Evolutionary conservation across 176 grass and related monocot genomes (phyloP).

Genomic region (Poa annua): DNA sequence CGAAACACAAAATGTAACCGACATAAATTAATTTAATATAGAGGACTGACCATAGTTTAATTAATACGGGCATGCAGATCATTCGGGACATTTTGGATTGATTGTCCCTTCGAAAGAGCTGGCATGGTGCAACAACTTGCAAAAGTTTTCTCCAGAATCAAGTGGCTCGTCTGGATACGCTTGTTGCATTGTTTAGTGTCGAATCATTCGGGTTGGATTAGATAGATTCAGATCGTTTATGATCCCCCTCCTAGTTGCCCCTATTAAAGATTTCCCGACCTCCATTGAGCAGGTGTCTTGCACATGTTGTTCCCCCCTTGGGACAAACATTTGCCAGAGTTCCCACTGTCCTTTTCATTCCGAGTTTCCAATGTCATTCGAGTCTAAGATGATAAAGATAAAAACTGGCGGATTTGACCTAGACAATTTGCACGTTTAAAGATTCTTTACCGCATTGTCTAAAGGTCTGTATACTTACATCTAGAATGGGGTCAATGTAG

Average conservation of each 20-base stretch:
- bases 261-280: constrained; percentile 18
- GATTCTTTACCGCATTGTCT: no score
- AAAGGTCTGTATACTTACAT: no score
- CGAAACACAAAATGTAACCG: no score
- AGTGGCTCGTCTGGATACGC: constrained; percentile 18
- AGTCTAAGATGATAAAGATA: background rate
- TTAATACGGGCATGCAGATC: constrained; percentile 13
- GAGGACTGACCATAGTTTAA: no score
- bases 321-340: background rate
- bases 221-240: constrained; percentile 44
- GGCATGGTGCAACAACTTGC: constrained; percentile 37
- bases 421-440: background rate
- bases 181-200: constrained; percentile 28
- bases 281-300: constrained; percentile 6
- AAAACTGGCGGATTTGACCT: background rate
- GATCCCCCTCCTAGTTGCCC: constrained; percentile 40
- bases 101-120: constrained; percentile 35
- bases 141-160: constrained; percentile 28
- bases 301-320: constrained; percentile 28
- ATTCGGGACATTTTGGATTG: background rate
- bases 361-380: background rate
- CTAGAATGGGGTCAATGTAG: no score
- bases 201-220: constrained; percentile 38
- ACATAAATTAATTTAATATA: no score
- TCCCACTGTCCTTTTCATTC: background rate